Percentiles rank a stretch among this genome's conserved stretches.
Conservation (phyloP, 768 basidiomycete species). For the Psilocybe subaeruginosa region DNA sequence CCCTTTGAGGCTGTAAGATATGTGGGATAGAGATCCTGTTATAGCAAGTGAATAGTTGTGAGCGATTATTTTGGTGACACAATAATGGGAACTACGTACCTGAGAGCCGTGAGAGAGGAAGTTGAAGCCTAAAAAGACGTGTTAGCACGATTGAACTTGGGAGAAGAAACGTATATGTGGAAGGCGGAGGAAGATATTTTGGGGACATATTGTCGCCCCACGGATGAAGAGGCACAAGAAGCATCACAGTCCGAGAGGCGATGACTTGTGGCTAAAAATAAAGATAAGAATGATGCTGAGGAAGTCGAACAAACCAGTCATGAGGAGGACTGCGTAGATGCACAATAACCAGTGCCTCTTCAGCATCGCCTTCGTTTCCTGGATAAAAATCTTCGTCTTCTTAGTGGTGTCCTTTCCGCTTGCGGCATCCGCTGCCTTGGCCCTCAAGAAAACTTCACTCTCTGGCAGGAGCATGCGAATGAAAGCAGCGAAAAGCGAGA, state of each 20-base stretch:
- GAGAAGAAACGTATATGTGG: neutral
- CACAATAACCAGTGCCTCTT: conserved; percentile 81
- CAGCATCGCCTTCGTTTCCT: conserved; percentile 76
- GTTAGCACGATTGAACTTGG: neutral
- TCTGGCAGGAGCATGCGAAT: conserved; percentile 77
- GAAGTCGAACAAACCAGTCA: conserved; percentile 52
- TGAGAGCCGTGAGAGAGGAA: conserved; percentile 78
- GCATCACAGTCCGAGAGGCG: neutral
- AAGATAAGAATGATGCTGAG: neutral
- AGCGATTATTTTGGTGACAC: neutral
- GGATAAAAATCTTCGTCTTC: conserved; percentile 74
- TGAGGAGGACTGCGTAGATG: conserved; percentile 82
- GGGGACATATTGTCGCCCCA: neutral
- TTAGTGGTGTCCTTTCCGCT: conserved; percentile 58
- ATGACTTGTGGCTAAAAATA: neutral
- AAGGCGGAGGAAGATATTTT: neutral
- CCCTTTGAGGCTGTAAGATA: conserved; percentile 68
- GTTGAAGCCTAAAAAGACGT: conserved; percentile 57
- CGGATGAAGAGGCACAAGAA: neutral
- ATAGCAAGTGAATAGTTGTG: neutral
- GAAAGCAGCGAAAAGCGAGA: conserved; percentile 69
- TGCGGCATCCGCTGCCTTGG: conserved; percentile 55
- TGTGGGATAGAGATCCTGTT: conserved; percentile 77
- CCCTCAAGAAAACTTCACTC: conserved; percentile 70
- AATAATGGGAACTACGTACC: conserved; percentile 30